phyloP scores from a whole-genome alignment of 257 asterid genomes.

The Gentiana dahurica region DNA sequence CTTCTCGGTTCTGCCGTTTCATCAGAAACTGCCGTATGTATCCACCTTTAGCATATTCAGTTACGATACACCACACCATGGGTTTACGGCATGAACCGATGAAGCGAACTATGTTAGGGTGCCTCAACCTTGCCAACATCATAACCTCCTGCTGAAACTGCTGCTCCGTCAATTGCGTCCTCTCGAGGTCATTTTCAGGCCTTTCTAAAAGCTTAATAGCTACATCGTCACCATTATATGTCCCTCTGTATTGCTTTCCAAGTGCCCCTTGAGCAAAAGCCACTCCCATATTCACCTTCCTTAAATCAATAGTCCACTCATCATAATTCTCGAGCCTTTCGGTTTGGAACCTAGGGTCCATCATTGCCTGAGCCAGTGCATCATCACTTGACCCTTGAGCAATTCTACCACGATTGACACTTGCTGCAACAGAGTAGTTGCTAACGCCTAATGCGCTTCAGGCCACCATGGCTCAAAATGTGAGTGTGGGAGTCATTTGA shows the following conservation, averaged over 20 bases:
- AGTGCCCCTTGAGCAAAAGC: conserved; percentile 99
- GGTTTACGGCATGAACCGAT: conserved; percentile 94
- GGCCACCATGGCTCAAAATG: conserved; percentile 73
- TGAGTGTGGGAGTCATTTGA: conserved; percentile 79
- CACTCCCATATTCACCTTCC: conserved; percentile 93
- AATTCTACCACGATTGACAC: conserved; percentile 59
- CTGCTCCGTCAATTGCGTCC: conserved; percentile 87
- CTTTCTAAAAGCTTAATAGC: conserved; percentile 93
- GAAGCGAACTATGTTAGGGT: conserved; percentile 91
- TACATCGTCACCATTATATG: conserved; percentile 86
- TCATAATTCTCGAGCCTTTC: conserved; percentile 85
- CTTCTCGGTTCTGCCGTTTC: too few species aligned
- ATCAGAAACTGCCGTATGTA: conserved; percentile 83
- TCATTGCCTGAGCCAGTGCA: conserved; percentile 86
- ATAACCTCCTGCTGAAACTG: conserved; percentile 97
- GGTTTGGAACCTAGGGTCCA: conserved; percentile 77
- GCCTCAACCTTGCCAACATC: conserved; percentile 88
- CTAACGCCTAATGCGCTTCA: conserved; percentile 63
- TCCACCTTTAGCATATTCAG: conserved; percentile 98
- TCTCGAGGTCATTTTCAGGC: conserved; percentile 77
- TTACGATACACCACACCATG: conserved; percentile 97
- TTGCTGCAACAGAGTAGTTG: conserved; percentile 69
- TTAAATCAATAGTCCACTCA: conserved; percentile 88
- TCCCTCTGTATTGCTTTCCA: conserved; percentile 89
- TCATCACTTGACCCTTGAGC: conserved; percentile 70